These are phyloP conservation scores for Fusarium fracticaudum DNA, from an alignment of 2,329 filamentous ascomycete genomes.

Conservation along the genomic window DNA sequence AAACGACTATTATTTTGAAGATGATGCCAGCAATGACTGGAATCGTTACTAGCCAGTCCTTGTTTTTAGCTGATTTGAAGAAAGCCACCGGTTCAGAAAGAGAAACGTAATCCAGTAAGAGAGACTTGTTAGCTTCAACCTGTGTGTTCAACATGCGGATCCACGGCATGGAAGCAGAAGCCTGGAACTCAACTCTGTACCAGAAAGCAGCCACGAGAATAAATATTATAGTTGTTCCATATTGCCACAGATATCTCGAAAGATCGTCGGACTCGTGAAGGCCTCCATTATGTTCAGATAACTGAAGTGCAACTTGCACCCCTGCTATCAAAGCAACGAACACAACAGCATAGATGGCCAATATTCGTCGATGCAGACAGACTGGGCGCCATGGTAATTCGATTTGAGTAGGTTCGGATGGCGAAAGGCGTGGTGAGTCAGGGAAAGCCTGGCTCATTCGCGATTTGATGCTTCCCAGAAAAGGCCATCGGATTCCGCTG, in stretches of 20 bases:
- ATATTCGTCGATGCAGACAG: slow-evolving; percentile 47
- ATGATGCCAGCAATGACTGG: slow-evolving; percentile 42
- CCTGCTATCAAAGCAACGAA: slow-evolving; percentile 44
- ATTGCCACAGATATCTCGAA: slow-evolving; percentile 51
- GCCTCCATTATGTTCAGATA: slow-evolving; percentile 46
- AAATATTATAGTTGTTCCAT: slow-evolving; percentile 48
- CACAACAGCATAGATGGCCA: slow-evolving; percentile 44
- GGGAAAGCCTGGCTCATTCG: slow-evolving; percentile 26
- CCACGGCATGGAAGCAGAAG: slow-evolving; percentile 52
- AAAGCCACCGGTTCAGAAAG: slow-evolving; percentile 44
- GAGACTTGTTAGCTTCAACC: slow-evolving; percentile 43
- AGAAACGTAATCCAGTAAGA: slow-evolving; percentile 51
- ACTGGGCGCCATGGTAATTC: slow-evolving; percentile 49
- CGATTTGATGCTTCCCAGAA: slow-evolving; percentile 41
- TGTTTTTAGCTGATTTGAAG: slow-evolving; percentile 44
- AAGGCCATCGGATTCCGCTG: slow-evolving; percentile 37
- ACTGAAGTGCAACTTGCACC: slow-evolving; percentile 44
- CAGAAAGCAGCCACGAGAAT: slow-evolving; percentile 47
- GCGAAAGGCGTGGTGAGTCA: slow-evolving; percentile 13
- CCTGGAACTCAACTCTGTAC: slow-evolving; percentile 52
- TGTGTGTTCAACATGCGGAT: slow-evolving; percentile 46
- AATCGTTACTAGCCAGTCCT: slow-evolving; percentile 48
- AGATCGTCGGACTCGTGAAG: slow-evolving; percentile 39
- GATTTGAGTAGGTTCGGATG: slow-evolving; percentile 40
- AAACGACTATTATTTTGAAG: slow-evolving; percentile 47